Conservation (phyloP, 768 basidiomycete genomes). For the Lyophyllum decastes region DNA sequence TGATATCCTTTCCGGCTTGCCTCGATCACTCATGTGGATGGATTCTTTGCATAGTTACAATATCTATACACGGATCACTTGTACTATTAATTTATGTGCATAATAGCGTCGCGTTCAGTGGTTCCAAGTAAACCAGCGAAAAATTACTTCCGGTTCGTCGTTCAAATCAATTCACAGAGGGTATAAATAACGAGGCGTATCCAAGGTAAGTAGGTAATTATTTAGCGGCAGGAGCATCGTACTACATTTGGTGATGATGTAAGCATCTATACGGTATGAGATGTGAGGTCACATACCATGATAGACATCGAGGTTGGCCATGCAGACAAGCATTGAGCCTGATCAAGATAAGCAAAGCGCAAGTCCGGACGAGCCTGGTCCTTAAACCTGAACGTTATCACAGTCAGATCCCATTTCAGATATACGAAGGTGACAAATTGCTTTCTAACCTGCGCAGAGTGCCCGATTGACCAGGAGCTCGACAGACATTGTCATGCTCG, state of each 20-base stretch:
- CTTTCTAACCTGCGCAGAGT: conserved; percentile 49
- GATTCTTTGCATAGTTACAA: not conserved
- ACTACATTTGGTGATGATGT: not conserved
- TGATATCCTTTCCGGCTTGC: not conserved
- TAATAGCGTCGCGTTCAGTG: not conserved
- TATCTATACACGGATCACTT: not conserved
- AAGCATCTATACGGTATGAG: not conserved
- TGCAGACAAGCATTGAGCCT: conserved; percentile 47
- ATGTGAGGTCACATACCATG: conserved; percentile 38
- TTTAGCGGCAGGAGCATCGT: not conserved
- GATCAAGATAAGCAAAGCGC: conserved; percentile 57
- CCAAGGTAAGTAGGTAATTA: not conserved
- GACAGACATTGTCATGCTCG: conserved; percentile 55
- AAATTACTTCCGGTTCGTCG: too few relatives aligned
- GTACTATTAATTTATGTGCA: not conserved
- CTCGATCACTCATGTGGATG: not conserved
- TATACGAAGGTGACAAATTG: not conserved
- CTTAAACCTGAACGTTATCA: conserved; percentile 40
- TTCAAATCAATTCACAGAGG: not conserved
- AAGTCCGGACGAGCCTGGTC: conserved; percentile 48
- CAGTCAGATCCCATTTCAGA: not conserved
- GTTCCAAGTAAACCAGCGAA: too few relatives aligned
- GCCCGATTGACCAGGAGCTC: conserved; percentile 72
- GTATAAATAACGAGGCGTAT: not conserved
- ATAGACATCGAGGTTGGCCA: conserved; percentile 73